Conservation (phyloP, 345 rosid genomes). For the Firmiana major region DNA sequence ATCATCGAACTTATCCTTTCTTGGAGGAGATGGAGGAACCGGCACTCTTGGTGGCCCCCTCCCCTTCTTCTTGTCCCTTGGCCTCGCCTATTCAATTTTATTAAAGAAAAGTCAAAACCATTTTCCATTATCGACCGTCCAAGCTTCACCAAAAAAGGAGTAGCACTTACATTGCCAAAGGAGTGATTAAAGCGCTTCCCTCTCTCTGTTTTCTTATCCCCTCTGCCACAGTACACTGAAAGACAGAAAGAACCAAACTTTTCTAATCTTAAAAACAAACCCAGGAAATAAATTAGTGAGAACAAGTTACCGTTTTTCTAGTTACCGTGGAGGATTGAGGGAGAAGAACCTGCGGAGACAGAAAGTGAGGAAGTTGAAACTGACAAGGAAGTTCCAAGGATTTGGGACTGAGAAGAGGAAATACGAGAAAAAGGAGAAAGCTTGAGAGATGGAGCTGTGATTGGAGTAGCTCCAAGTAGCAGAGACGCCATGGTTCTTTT, state of each 20-base stretch:
- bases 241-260: not conserved
- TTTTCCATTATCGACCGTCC: not conserved
- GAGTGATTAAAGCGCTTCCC: slow-evolving; percentile 96
- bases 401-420: slow-evolving; percentile 51
- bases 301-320: not conserved
- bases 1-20: slow-evolving; percentile 60
- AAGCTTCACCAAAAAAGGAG: not conserved
- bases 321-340: slow-evolving; percentile 39
- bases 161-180: slow-evolving; percentile 74
- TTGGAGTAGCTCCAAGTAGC: slow-evolving; percentile 42
- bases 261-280: not conserved
- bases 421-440: slow-evolving; percentile 20
- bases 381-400: slow-evolving; percentile 36
- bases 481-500: slow-evolving; percentile 47
- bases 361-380: slow-evolving; percentile 27
- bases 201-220: slow-evolving; percentile 77
- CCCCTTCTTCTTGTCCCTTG: slow-evolving; percentile 81
- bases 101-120: not conserved
- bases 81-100: slow-evolving; percentile 64
- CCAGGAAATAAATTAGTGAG: too few species aligned
- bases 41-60: slow-evolving; percentile 75
- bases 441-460: slow-evolving; percentile 18
- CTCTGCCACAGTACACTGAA: slow-evolving; percentile 79
- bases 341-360: slow-evolving; percentile 25
- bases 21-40: slow-evolving; percentile 63